Base-by-base conservation (phyloP, 345 rosid genomes). In the Melaleuca quinquenervia region DNA sequence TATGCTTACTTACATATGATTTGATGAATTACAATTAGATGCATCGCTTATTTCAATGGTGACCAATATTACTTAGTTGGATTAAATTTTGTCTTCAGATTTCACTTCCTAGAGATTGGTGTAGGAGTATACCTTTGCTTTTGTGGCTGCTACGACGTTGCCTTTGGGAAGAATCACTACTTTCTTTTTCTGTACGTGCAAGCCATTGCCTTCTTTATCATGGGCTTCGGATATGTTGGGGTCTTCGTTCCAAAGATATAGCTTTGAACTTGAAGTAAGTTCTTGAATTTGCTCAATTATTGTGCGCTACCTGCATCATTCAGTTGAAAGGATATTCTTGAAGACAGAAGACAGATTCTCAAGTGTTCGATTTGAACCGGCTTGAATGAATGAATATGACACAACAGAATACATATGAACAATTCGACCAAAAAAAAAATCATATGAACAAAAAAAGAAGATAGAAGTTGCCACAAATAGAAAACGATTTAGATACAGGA, bases 221-320 rank as follows among this genome's bases (percentile, higher is more conserved):
- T 86, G 78, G 91, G 91, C 41, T 87, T 90, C 22, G 92, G 92
- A 53, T 89, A 87, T 51, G 86, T 87, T 32, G 92, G 92, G 84
- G 87, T 89, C n/a, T 29, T 88, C 44, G 87, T 88, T 36, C 90
- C 90, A 20, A 82, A 82, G 54, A 83, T 20, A 83, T 55, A 54
- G 41, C 52, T 50, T 22, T 16, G 45, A 64, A 8, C 44, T 64
- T 64, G 45, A 64, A 64, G 45, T 32, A 32, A 64, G 76, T 32
- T 5, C 16, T 64, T 64, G 76, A 36, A 64, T 64, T 64, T 32
- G 78, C 78, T 32, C 21, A 32, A 16, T 32, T 32, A 45, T 64
- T 64, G 78, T 32, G 78, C 78, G 10, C 22, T 64, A 16, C 24
- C 24, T 32, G 78, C 45, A 32, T 32, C 78, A 64, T 64, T 64